Base-by-base conservation (phyloP, 2,329 filamentous ascomycete genomes). In the Colletotrichum endophyticum region DNA sequence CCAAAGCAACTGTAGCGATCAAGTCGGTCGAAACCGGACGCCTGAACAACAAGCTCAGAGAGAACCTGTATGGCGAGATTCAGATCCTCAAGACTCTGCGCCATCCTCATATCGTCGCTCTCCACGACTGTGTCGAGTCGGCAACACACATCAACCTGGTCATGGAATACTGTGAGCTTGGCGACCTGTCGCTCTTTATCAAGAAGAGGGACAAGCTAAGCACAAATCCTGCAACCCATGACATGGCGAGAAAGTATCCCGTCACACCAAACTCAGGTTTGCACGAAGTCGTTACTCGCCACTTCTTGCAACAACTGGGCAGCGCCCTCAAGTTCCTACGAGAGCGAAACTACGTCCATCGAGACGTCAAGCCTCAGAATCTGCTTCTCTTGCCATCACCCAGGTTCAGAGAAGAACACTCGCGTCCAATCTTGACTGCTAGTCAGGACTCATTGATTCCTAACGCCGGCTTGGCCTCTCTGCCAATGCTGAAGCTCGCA, bases 121-220 rank as follows among this genome's bases (percentile, higher is more conserved):
- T 99, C 64, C 96, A 98, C 88, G 95, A 98, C 86, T 98, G 96
- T 87, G 91, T 96, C 84, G 96, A 99, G 85, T 94, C 95, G 1
- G 88, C 92, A 5, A 93, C 94, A 27, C 95, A 98, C 82, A 98
- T 99, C 86, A 97, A 99, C 86, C 91, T 99, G 75, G 94, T 99
- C 78, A 99, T 99, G 96, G 97, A 99, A 87, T 99, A 98, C 86
- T 99, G 97, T 87, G 95, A 98, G 83, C 91, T 99, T 56, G 96
- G 97, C 27, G 97, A 99, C 83, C 87, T 99, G 75, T 98, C 97
- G 13, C 90, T 96, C 70, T 99, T 99, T 85, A 98, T 99, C 87
- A 98, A 97, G 89, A 98, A 97, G 87, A 92, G 96, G 77, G 93
- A 96, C 77, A 95, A 93, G 82, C 91, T 98, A 62, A 91, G 90